phyloP scores from a whole-genome alignment of 805 yeast species.

The Candida glaebosa region DNA sequence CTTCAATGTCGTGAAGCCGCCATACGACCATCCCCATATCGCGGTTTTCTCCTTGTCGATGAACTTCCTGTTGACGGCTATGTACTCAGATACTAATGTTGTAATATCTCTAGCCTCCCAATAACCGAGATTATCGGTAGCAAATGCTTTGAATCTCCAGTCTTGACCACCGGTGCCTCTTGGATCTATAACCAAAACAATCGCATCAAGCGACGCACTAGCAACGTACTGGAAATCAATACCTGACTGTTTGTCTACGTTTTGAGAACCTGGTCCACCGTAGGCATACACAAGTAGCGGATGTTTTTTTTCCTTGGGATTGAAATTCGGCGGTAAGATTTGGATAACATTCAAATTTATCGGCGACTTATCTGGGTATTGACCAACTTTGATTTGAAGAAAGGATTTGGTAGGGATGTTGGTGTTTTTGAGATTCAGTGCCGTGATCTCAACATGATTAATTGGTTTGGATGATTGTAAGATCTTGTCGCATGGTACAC shows the following conservation, averaged over 20 bases:
- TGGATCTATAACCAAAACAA: conserved; percentile 70
- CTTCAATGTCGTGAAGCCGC: conserved; percentile 90
- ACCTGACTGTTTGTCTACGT: conserved; percentile 43
- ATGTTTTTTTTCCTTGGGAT: conserved; percentile 41
- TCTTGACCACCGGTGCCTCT: conserved; percentile 81
- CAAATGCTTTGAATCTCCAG: conserved; percentile 61
- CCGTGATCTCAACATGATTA: conserved; percentile 16
- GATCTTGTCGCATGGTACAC: conserved; percentile 9
- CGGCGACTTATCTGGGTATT: conserved; percentile 23
- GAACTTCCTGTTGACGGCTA: conserved; percentile 37
- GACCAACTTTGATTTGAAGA: conserved; percentile 25
- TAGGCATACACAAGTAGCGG: conserved; percentile 68
- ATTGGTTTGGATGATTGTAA: conserved; percentile 13
- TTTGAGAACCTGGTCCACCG: conserved; percentile 81
- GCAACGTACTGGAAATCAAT: conserved; percentile 59
- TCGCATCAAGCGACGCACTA: conserved; percentile 53
- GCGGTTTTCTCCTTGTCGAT: conserved; percentile 67
- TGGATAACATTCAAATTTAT: conserved; percentile 52
- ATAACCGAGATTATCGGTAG: conserved; percentile 56
- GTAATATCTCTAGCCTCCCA: conserved; percentile 76
- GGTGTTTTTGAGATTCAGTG: conserved; percentile 23
- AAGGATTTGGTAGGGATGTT: conserved; percentile 52
- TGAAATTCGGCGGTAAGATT: conserved; percentile 56
- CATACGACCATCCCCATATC: conserved; percentile 98
- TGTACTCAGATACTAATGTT: conserved; percentile 47